Percentiles rank a stretch among this genome's conserved stretches.
These are phyloP conservation scores for Wickerhamomyces sp. DNA, from an alignment of 1,139 yeast species.

Conservation along the genomic window DNA sequence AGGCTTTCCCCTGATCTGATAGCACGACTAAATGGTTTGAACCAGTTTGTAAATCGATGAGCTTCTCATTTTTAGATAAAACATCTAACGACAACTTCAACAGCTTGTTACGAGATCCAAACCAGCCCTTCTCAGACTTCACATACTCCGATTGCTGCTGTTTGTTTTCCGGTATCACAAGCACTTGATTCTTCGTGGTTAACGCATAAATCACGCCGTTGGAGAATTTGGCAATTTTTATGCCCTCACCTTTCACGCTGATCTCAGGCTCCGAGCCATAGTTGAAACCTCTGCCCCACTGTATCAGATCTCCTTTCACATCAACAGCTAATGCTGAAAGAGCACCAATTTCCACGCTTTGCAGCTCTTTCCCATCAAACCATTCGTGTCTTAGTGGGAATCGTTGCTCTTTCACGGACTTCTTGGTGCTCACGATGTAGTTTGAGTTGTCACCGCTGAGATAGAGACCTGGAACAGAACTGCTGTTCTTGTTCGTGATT, in stretches of 20 bases:
- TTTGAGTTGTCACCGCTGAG: slow-evolving; percentile 45
- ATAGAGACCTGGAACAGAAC: slow-evolving; percentile 47
- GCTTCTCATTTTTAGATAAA: slow-evolving; percentile 36
- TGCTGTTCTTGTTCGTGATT: slow-evolving; percentile 27
- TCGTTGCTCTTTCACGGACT: slow-evolving; percentile 33
- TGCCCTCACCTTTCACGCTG: slow-evolving; percentile 37
- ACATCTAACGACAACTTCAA: slow-evolving; percentile 9
- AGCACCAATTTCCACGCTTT: slow-evolving; percentile 53
- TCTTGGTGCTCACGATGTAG: slow-evolving; percentile 36
- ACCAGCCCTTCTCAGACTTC: background rate
- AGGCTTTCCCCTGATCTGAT: slow-evolving; percentile 59
- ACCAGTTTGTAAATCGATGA: slow-evolving; percentile 57
- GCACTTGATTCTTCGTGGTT: slow-evolving; percentile 47
- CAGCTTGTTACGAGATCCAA: background rate
- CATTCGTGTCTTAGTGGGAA: slow-evolving; percentile 56
- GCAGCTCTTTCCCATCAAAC: slow-evolving; percentile 59
- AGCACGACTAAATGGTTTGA: slow-evolving; percentile 60
- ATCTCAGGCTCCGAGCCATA: slow-evolving; percentile 19
- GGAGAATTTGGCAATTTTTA: slow-evolving; percentile 45
- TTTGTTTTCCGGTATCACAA: slow-evolving; percentile 42
- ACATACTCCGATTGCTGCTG: slow-evolving; percentile 13
- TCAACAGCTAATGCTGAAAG: slow-evolving; percentile 59
- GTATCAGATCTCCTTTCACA: slow-evolving; percentile 68
- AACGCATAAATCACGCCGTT: slow-evolving; percentile 57
- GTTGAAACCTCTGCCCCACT: slow-evolving; percentile 50